Evolutionary conservation across 1,284 basidiomycete species (phyloP).

Genomic region (Ustilago lituana): DNA sequence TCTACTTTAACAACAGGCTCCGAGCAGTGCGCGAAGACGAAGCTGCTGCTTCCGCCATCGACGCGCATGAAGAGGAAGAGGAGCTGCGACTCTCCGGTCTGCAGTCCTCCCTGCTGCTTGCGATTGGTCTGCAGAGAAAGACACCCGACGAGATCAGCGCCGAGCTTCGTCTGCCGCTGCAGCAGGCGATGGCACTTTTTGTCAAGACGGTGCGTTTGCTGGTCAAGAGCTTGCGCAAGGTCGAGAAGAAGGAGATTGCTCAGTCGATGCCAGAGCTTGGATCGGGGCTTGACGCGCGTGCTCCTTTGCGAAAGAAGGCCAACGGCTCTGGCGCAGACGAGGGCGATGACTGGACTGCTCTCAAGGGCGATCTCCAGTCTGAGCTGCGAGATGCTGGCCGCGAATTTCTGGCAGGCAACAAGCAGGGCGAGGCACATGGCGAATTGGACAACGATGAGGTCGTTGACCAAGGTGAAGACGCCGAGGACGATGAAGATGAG

Average conservation of each 20-base stretch:
- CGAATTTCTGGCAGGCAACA: constrained; percentile 30
- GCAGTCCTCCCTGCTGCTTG: constrained; percentile 67
- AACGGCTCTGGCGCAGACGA: constrained; percentile 14
- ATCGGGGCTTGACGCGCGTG: constrained; percentile 16
- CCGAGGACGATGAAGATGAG: constrained; percentile 16
- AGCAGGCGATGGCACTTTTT: constrained; percentile 89
- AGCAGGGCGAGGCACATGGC: constrained; percentile 15
- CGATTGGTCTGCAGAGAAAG: constrained; percentile 91
- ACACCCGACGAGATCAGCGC: constrained; percentile 76
- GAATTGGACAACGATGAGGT: constrained; percentile 25
- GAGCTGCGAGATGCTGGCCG: constrained; percentile 55
- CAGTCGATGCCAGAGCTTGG: constrained; percentile 40
- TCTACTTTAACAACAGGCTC: constrained; percentile 79
- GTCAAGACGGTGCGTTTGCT: constrained; percentile 89
- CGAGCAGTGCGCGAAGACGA: constrained; percentile 59
- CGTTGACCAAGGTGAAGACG: constrained; percentile 27
- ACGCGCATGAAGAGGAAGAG: constrained; percentile 38
- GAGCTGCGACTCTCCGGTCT: constrained; percentile 56
- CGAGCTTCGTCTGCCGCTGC: constrained; percentile 79
- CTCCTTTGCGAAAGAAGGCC: constrained; percentile 22
- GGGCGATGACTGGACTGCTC: constrained; percentile 37
- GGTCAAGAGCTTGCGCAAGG: constrained; percentile 79
- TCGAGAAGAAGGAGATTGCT: constrained; percentile 74
- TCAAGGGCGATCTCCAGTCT: constrained; percentile 48
- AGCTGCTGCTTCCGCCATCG: constrained; percentile 44